Conservation (phyloP, 345 rosid species). For the Populus pruinosa region DNA sequence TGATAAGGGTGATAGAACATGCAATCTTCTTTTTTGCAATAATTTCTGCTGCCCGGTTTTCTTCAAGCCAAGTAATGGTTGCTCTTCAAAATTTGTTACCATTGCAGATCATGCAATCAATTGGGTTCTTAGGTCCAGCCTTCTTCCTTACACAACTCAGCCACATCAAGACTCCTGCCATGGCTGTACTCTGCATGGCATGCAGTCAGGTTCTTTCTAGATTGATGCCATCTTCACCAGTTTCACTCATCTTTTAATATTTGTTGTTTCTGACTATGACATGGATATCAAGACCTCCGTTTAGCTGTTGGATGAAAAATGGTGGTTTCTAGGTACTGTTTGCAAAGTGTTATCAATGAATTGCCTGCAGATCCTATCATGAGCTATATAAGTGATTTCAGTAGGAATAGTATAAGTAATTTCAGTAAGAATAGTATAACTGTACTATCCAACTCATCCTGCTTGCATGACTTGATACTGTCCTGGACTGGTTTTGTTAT, state of each 20-base stretch:
- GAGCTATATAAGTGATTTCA: background rate
- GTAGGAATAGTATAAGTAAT: background rate
- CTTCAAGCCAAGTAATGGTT: background rate
- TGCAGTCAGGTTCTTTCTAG: slow-evolving; percentile 79
- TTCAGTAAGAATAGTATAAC: background rate
- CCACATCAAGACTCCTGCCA: slow-evolving; percentile 75
- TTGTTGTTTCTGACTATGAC: background rate
- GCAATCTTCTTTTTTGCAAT: slow-evolving; percentile 2
- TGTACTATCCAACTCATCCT: background rate
- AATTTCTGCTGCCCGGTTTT: slow-evolving; percentile 1
- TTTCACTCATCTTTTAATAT: too few species aligned
- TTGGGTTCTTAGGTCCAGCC: slow-evolving; percentile 94
- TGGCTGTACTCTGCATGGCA: slow-evolving; percentile 99
- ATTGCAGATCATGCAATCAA: slow-evolving; percentile 93
- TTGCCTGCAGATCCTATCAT: background rate
- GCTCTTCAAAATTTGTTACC: slow-evolving; percentile 9
- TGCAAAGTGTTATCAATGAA: background rate
- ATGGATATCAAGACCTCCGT: background rate
- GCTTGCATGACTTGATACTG: background rate
- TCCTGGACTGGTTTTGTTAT: background rate
- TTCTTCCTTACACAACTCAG: slow-evolving; percentile 87
- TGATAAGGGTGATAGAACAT: background rate
- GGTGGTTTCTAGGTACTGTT: background rate
- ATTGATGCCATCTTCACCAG: slow-evolving; percentile 12
- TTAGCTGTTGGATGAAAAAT: background rate